Conservation (phyloP, 495 filamentous ascomycete species). For the Daldinia concentrica region DNA sequence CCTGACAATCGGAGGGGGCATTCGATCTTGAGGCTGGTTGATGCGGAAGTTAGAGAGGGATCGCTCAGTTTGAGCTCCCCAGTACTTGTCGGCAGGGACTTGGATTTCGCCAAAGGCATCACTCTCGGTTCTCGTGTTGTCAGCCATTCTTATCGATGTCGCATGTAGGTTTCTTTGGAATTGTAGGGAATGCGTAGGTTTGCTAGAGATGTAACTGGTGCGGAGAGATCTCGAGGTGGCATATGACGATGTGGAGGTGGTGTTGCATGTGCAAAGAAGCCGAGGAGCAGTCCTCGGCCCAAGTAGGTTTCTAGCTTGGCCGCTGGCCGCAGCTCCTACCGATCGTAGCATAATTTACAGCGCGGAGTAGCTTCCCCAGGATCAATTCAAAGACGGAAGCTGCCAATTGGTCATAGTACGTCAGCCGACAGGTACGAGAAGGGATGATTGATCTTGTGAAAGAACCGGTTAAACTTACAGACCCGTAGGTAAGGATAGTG, state of each 20-base stretch:
- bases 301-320: conserved; percentile 47
- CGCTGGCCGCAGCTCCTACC: conserved; percentile 52
- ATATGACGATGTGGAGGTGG: conserved; percentile 38
- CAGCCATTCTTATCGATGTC: conserved; percentile 58
- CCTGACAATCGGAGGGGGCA: conserved; percentile 90
- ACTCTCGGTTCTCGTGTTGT: conserved; percentile 78
- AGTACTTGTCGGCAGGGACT: conserved; percentile 94
- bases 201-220: conserved; percentile 25
- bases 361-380: conserved; percentile 28
- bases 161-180: conserved; percentile 58
- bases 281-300: conserved; percentile 54
- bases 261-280: conserved; percentile 53
- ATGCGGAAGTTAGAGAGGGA: conserved; percentile 98
- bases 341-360: conserved; percentile 55
- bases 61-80: conserved; percentile 98
- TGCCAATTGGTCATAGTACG: conserved; percentile 34
- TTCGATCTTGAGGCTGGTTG: conserved; percentile 98
- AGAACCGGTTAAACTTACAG: conserved; percentile 25
- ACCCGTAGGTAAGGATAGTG: not conserved
- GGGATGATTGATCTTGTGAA: conserved; percentile 15
- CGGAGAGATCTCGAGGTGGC: conserved; percentile 32
- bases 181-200: conserved; percentile 38
- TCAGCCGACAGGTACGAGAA: conserved; percentile 29
- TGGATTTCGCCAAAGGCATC: conserved; percentile 98
- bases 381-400: conserved; percentile 21